phyloP scores from a whole-genome alignment of 148 eudicot genomes.

The Diospyros lotus region DNA sequence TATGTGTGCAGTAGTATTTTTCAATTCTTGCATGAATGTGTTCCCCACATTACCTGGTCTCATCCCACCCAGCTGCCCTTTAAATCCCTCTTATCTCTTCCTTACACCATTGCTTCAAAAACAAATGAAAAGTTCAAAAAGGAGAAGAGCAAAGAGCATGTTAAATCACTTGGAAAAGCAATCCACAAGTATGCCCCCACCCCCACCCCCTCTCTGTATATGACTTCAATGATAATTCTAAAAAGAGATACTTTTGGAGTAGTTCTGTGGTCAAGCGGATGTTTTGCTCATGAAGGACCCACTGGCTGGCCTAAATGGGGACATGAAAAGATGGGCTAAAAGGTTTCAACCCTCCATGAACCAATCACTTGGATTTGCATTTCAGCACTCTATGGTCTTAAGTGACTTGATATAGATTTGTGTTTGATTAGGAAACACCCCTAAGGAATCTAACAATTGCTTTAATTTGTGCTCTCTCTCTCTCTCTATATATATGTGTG shows the following conservation, averaged over 20 bases:
- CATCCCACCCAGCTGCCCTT: slow-evolving; percentile 9
- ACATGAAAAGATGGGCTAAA: slow-evolving; percentile 48
- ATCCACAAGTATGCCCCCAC: background rate
- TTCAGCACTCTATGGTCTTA: slow-evolving; percentile 8
- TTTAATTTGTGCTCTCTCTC: no score
- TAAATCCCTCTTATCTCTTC: slow-evolving; percentile 2
- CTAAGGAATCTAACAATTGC: no score
- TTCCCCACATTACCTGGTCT: slow-evolving; percentile 39
- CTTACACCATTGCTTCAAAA: slow-evolving; percentile 6
- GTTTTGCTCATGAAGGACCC: slow-evolving; percentile 23
- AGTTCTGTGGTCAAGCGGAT: slow-evolving; percentile 26
- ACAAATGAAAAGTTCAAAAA: slow-evolving; percentile 14
- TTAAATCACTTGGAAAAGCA: slow-evolving; percentile 11
- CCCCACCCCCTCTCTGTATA: background rate
- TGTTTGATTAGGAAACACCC: slow-evolving; percentile 19
- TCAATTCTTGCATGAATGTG: slow-evolving; percentile 40
- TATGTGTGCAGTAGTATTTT: background rate
- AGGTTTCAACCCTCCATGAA: slow-evolving; percentile 20
- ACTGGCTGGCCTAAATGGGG: slow-evolving; percentile 15
- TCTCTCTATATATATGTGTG: no score
- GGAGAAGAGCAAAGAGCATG: background rate
- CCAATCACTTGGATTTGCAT: slow-evolving; percentile 25
- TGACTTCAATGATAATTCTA: slow-evolving; percentile 17
- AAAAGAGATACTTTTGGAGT: slow-evolving; percentile 11
- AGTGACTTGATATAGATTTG: slow-evolving; percentile 9